Evolutionary conservation across 768 basidiomycete species (phyloP), one percentile per base, ranked within the genome.

Genomic region (Auricularia sp.): DNA sequence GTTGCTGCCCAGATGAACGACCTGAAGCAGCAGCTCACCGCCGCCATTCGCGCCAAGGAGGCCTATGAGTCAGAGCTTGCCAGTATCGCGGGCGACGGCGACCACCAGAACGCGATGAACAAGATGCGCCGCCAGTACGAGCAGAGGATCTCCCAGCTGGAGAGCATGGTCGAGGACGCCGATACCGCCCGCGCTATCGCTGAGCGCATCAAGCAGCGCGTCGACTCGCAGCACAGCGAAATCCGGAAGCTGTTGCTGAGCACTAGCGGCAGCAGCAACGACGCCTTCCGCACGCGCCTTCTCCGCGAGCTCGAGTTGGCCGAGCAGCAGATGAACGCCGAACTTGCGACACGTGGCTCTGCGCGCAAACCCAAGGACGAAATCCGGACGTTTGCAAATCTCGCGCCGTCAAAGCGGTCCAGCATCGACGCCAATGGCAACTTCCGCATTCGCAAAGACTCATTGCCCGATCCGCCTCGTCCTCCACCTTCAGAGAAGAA

Each of bases 151-250:
- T 72, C 81, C 1, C 81, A 86, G 60, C 76, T 91, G 3, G 86
- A 91, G 71, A 76, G 75, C 35, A 83, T 85, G 65, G 74, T 89
- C 3, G 80, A 83, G 51, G 84, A 87, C 42, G 77, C 82, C 1
- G 82, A 85, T 64, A 74, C 78, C 14, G 77, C 81, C 0, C 79
- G 80, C 62, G 70, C 76, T 3, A 82, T 81, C 34, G 81, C 81
- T 2, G 73, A 80, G 2, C 80, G 79, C 67, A 85, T 88, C 68
- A 83, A 80, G 68, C 83, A 84, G 43, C 83, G 80, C 58, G 80
- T 89, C 36, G 84, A 85, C 68, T 81, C 80, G 16, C 87, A 89
- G 63, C 87, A 88, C 70, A 81, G 81, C n/a, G 88, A 90, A 66
- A 81, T 90, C 51, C 83, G 87, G 3, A 78, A 82, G n/a, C 77